Evolutionary conservation across 108 stramenopile species (phyloP).

Genomic region (Cyclotella kingstonii): DNA sequence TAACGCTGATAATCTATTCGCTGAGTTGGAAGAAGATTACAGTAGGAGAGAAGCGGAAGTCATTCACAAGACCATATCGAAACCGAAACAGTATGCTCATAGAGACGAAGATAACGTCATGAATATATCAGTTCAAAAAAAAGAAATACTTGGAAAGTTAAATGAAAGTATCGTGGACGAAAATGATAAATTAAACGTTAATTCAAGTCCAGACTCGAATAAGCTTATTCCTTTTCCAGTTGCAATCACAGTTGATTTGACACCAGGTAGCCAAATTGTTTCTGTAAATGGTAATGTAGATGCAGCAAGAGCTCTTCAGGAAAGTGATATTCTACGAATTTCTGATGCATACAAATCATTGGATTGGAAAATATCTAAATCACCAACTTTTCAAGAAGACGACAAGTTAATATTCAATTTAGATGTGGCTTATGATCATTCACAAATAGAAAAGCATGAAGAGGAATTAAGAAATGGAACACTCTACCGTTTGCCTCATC

Average conservation of each 20-base stretch:
- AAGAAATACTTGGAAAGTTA: neutral
- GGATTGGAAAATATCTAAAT: constrained; percentile 16
- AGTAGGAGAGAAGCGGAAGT: no score
- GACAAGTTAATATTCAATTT: constrained; percentile 11
- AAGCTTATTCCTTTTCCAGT: constrained; percentile 25
- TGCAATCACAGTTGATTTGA: constrained; percentile 21
- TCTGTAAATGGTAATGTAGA: constrained; percentile 20
- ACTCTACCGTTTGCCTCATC: constrained; percentile 34
- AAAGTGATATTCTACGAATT: constrained; percentile 24
- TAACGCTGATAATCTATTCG: constrained; percentile 10
- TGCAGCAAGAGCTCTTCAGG: constrained; percentile 1
- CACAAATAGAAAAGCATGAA: constrained; percentile 20
- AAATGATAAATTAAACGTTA: neutral
- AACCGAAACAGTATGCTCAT: constrained; percentile 11
- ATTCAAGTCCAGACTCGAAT: neutral
- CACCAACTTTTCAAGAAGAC: constrained; percentile 6
- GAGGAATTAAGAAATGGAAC: constrained; percentile 14
- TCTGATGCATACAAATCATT: constrained; percentile 33
- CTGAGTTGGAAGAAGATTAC: no score
- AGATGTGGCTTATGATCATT: constrained; percentile 26
- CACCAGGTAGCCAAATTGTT: constrained; percentile 21
- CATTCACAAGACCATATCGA: neutral
- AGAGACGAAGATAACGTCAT: neutral
- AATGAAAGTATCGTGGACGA: neutral
- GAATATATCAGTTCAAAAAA: constrained; percentile 26